Conservation (phyloP, 2,329 filamentous ascomycete species). For the Bipolaris zeicola region DNA sequence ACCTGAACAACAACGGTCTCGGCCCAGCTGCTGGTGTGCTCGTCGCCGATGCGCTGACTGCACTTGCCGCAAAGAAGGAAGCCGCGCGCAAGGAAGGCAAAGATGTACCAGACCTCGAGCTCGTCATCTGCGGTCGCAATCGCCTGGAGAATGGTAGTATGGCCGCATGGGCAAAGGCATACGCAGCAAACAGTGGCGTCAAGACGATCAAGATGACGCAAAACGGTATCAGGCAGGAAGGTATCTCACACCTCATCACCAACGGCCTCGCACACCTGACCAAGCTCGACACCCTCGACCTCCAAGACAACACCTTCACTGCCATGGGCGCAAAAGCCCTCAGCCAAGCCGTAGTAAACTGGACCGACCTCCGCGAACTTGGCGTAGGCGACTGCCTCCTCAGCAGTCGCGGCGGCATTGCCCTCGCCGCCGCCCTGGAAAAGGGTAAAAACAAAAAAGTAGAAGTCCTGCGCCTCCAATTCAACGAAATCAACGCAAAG, state of each 20-base stretch:
- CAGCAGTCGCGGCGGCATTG: conserved; percentile 73
- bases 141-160: conserved; percentile 95
- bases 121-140: conserved; percentile 96
- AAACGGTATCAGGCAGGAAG: conserved; percentile 94
- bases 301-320: conserved; percentile 98
- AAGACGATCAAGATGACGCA: conserved; percentile 95
- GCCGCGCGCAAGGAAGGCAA: conserved; percentile 73
- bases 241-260: conserved; percentile 79
- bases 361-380: conserved; percentile 78
- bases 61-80: conserved; percentile 83
- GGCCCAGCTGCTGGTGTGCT: conserved; percentile 88
- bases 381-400: conserved; percentile 89
- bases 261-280: conserved; percentile 76
- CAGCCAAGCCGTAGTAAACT: conserved; percentile 73
- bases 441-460: conserved; percentile 79
- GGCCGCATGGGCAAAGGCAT: conserved; percentile 90
- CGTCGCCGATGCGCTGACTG: conserved; percentile 83
- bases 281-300: conserved; percentile 76
- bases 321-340: conserved; percentile 77
- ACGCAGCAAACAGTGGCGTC: conserved; percentile 78
- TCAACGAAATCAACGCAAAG: conserved; percentile 86
- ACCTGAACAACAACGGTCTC: conserved; percentile 97
- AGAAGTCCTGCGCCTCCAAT: conserved; percentile 82
- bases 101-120: conserved; percentile 83
- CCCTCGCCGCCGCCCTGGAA: conserved; percentile 74